Percentiles rank a stretch among this genome's conserved stretches.
phyloP scores from a whole-genome alignment of 768 basidiomycete species.

The Kwoniella newhampshirensis region DNA sequence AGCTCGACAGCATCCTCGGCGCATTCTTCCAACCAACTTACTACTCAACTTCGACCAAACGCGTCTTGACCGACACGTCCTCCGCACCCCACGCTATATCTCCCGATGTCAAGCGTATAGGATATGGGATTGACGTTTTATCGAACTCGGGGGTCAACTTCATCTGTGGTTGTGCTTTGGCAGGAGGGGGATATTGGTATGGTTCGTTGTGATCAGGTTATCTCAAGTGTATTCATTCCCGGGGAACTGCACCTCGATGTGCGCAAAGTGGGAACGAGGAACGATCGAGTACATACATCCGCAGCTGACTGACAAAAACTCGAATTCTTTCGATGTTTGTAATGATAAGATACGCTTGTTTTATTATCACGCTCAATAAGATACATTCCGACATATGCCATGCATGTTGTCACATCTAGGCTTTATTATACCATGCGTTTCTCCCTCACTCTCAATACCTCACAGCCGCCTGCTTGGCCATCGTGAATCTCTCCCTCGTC shows the following conservation, averaged over 20 bases:
- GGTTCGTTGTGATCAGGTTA: conserved; percentile 3
- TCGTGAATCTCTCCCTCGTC: conserved; percentile 19
- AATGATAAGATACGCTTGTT: too few species aligned
- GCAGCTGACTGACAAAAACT: too few species aligned
- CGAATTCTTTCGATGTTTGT: too few species aligned
- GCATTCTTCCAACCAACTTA: conserved; percentile 80
- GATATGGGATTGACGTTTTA: conserved; percentile 67
- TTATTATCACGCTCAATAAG: too few species aligned
- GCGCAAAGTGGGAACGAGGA: too few species aligned
- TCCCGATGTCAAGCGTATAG: conserved; percentile 58
- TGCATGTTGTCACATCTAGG: too few species aligned
- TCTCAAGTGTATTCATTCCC: too few species aligned
- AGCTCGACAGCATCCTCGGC: conserved; percentile 84
- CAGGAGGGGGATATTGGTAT: conserved; percentile 32
- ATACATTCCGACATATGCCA: too few species aligned
- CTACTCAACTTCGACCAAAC: conserved; percentile 64
- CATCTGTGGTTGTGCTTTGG: conserved; percentile 31
- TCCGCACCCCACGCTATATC: conserved; percentile 35
- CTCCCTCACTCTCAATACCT: conserved; percentile 14
- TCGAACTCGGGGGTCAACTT: conserved; percentile 76
- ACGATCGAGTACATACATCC: too few species aligned
- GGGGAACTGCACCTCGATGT: too few species aligned
- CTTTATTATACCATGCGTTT: too few species aligned
- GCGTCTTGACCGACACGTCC: conserved; percentile 65
- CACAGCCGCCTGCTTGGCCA: conserved; percentile 26